Conservation (phyloP, 257 asterid species). For the Ocimum tenuiflorum region DNA sequence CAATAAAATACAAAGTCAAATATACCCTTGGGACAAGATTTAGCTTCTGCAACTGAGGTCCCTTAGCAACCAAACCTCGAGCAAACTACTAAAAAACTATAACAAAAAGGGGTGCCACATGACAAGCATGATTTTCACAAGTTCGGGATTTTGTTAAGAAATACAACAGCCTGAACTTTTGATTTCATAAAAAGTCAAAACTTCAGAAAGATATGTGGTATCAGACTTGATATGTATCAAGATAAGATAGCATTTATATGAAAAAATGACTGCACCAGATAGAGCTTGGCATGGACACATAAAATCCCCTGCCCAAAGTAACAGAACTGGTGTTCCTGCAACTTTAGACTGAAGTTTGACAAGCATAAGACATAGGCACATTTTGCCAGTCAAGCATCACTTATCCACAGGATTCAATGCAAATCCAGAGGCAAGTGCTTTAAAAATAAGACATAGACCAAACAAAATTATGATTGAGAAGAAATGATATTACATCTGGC, state of each 20-base stretch:
- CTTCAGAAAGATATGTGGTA: background rate
- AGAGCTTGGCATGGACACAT: background rate
- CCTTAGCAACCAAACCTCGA: background rate
- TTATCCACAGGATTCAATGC: background rate
- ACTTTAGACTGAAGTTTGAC: background rate
- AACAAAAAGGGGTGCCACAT: background rate
- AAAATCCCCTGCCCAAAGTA: background rate
- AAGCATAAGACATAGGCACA: background rate
- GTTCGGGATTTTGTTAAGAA: background rate
- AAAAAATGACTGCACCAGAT: background rate
- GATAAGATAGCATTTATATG: background rate
- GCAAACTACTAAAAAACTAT: background rate
- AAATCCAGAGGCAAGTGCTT: background rate
- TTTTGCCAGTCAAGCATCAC: background rate
- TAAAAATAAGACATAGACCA: background rate
- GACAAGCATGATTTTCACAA: background rate
- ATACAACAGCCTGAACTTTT: background rate
- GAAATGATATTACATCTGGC: slow-evolving; percentile 65
- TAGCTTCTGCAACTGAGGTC: background rate
- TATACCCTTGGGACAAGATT: too few species aligned
- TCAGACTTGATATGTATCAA: background rate
- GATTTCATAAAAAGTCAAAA: background rate
- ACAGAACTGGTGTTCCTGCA: background rate
- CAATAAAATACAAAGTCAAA: background rate
- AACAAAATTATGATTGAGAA: slow-evolving; percentile 14